Base-by-base conservation (phyloP, 73 alveolate genomes). In the Uronychia setigera region DNA sequence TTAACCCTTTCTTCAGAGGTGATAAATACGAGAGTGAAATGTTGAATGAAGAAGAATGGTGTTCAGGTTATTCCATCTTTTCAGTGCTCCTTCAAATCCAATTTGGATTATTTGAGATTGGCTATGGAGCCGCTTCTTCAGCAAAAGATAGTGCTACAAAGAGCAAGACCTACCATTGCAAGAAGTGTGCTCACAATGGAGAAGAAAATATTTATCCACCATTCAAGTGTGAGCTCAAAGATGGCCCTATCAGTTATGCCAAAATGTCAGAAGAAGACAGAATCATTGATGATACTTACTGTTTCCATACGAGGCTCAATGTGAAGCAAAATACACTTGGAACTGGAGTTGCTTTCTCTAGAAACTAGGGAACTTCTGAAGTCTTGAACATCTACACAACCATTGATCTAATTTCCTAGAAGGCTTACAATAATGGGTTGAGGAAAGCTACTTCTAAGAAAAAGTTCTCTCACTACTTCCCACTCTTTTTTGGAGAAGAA, bases 401-500 rank as follows among this genome's bases (percentile, higher is more conserved):
- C n/a, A 89, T 95, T 35, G 99, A 97, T 86, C 93, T 92, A 79
- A 89, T 96, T 29, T 95, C 98, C 30, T 85, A 85, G 58, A 96
- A 97, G 87, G 97, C 98, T 1, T 97, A 86, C 91, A 94, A 95
- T 82, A 98, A 96, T 80, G 98, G 98, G 31, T 78, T 95, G 80
- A 97, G 98, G 80, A 93, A 91, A 81, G 93, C 96, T 59, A 79
- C 95, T 29, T 88, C 90, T 81, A 97, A 96, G 84, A 92, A 93
- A 58, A 91, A 86, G 28, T 97, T 95, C 91, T 84, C 99, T 31
- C 98, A 95, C 91, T 97, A 98, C 98, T 88, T 97, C 81, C 99
- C 99, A 28, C 79, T 97, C 67, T 95, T 84, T 85, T 97, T 97
- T 79, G 98, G 98, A 59, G 87, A 86, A 33, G 85, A 78, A 1